A percentile compares a stretch with the other conserved stretches of the same genome.
These are phyloP conservation scores for Linnemannia hyalina DNA, from an alignment of 192 early-diverging fungal genomes.

Conservation along the genomic window DNA sequence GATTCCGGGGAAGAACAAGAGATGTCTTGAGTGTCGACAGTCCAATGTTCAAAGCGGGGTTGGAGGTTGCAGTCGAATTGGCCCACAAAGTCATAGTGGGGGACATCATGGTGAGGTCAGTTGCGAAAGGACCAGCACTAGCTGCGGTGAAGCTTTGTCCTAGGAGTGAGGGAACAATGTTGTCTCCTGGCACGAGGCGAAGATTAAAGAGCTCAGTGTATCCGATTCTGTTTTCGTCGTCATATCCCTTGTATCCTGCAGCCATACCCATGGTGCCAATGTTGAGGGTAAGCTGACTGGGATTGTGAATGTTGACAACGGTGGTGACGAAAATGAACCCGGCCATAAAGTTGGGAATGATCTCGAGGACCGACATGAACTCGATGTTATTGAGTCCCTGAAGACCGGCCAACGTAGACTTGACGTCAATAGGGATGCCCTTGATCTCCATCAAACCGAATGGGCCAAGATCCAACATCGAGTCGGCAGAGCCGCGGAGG, in stretches of 20 bases:
- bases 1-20: not conserved
- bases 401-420: conserved; percentile 46
- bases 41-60: conserved; percentile 22
- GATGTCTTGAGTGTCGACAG: not conserved
- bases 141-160: no score
- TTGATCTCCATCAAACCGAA: conserved; percentile 55
- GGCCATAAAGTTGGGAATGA: not conserved
- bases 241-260: not conserved
- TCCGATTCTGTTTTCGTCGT: not conserved
- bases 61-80: not conserved
- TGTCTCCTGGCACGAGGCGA: conserved; percentile 26
- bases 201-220: not conserved
- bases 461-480: conserved; percentile 45
- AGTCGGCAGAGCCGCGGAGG: conserved; percentile 61
- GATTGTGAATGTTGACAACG: conserved; percentile 34
- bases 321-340: not conserved
- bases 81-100: not conserved
- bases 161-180: not conserved
- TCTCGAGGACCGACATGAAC: not conserved
- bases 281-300: conserved; percentile 43
- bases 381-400: conserved; percentile 32
- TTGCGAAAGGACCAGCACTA: not conserved
- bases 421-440: conserved; percentile 55
- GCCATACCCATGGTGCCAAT: conserved; percentile 21
- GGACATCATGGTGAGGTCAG: not conserved